Evolutionary conservation across 2,329 filamentous ascomycete genomes (phyloP).

Genomic region (Colletotrichum destructivum): DNA sequence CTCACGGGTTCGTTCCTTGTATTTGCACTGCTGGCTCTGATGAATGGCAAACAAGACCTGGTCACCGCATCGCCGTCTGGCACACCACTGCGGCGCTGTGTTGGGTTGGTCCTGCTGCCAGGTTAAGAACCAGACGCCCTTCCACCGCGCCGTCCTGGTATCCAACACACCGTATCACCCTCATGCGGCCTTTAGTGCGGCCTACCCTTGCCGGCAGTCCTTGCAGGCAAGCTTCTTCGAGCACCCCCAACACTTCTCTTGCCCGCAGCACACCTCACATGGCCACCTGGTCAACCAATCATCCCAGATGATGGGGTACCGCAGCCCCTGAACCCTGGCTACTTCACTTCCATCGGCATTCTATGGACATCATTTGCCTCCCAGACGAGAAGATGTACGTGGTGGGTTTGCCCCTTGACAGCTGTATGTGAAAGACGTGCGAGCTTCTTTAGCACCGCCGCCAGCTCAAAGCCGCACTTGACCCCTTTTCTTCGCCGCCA

Average conservation of each 20-base stretch:
- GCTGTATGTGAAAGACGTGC: neutral
- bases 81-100: conserved; percentile 12
- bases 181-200: conserved; percentile 38
- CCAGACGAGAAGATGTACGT: neutral
- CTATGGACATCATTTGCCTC: conserved; percentile 1
- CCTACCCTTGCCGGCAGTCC: conserved; percentile 38
- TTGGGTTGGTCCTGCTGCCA: conserved; percentile 18
- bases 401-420: neutral
- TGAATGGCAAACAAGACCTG: conserved; percentile 4
- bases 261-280: conserved; percentile 22
- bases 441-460: neutral
- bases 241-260: conserved; percentile 17
- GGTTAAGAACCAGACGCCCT: neutral
- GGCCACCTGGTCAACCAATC: conserved; percentile 8
- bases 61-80: conserved; percentile 17
- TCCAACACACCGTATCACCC: conserved; percentile 28
- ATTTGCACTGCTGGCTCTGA: neutral
- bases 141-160: neutral
- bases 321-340: conserved; percentile 7
- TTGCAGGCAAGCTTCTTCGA: conserved; percentile 37
- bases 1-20: neutral
- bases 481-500: neutral
- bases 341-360: conserved; percentile 13
- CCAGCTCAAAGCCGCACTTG: neutral
- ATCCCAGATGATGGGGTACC: conserved; percentile 7